A percentile compares a stretch with the other conserved stretches of the same genome.
Evolutionary conservation across 2,329 filamentous ascomycete species (phyloP).

Genomic region (Calonectria crousiana): DNA sequence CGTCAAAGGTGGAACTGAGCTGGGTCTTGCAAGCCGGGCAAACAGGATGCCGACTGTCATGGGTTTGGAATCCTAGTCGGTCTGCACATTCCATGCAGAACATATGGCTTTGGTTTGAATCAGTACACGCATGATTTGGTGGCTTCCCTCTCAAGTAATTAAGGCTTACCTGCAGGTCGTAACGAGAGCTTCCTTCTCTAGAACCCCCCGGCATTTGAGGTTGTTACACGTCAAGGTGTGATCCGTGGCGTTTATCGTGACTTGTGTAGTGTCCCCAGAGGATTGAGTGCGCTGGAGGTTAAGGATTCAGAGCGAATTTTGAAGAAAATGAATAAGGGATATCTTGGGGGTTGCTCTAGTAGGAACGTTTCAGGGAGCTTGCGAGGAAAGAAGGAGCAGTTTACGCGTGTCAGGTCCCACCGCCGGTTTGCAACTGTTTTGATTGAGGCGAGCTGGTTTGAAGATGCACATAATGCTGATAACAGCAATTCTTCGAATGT

Average conservation of each 20-base stretch:
- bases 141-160: background rate
- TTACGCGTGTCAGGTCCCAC: background rate
- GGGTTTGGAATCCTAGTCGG: constrained; percentile 69
- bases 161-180: constrained; percentile 83
- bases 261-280: background rate
- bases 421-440: background rate
- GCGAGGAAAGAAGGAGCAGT: background rate
- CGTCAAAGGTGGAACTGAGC: constrained; percentile 80
- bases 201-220: constrained; percentile 77
- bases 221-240: constrained; percentile 82
- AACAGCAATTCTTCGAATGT: background rate
- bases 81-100: constrained; percentile 85
- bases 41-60: constrained; percentile 51
- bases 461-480: background rate
- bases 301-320: background rate
- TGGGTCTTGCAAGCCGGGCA: constrained; percentile 83
- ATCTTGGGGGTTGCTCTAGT: background rate
- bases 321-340: background rate
- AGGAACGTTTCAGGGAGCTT: background rate
- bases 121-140: background rate
- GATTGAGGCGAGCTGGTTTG: background rate
- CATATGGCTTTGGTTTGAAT: constrained; percentile 72
- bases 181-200: constrained; percentile 80
- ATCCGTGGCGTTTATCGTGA: constrained; percentile 71
- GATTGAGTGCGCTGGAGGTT: background rate